Base-by-base conservation (phyloP, 495 filamentous ascomycete species). In the Trypethelium eluteriae region DNA sequence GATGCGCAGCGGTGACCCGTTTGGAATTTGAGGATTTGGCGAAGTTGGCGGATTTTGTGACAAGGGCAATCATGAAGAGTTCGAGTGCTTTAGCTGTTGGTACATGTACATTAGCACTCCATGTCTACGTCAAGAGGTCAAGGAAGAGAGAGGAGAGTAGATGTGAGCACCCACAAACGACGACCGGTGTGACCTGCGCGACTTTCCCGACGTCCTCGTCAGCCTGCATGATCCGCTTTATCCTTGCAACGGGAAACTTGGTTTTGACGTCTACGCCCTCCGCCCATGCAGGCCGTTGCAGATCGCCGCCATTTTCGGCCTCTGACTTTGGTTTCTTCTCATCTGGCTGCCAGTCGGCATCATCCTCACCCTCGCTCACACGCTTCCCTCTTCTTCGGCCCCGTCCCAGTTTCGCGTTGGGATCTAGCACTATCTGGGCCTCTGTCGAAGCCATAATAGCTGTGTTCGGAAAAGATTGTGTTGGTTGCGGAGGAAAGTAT, bases 151-250 rank as follows among this genome's bases (percentile, higher is more conserved):
- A 25, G 25, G 25, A 25, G 25, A 25, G 25, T 25, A 25, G 25
- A 25, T 25, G 25, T 25, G 25, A 25, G 25, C 25, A 86, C 84
- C 67, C 84, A 87, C 92, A 91, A 63, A 97, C 93, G 61, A 90
- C 92, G 71, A 95, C 92, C 2, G 93, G 93, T 4, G 93, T 96
- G 34, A 96, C 93, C 77, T 98, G 95, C 7, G 94, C 92, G 2
- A 99, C 95, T 79, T 99, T 99, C 49, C 94, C 94, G 2, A 99
- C 93, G 77, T 99, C 94, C 73, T 99, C 94, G 73, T 99, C 94
- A 6, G 94, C 94, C 77, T 99, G 94, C 94, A 99, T 98, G 69
- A 99, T 98, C 63, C 94, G 88, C 84, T 99, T 99, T 76, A 98
- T 99, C 62, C 94, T 85, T 66, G 94, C 94, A 39, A 97, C 96